Evolutionary conservation across 768 basidiomycete species (phyloP), one percentile per base, ranked within the genome.

Genomic region (Hygrophoropsis aurantiaca): DNA sequence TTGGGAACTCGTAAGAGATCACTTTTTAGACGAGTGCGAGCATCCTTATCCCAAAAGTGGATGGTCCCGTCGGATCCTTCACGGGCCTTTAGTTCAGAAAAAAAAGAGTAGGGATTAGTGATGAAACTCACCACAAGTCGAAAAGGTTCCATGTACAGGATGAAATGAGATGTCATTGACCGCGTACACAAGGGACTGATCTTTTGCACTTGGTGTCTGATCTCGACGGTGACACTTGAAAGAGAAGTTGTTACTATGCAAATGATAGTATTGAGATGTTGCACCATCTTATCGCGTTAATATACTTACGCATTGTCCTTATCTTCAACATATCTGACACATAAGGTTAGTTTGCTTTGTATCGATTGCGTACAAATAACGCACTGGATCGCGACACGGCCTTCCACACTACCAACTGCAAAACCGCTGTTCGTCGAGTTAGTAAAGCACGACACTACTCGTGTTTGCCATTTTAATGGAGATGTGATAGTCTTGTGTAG

Each of bases 1-100:
- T 8, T 26, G 23, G 16, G n/a, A 40, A 33, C 46, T 54, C 23
- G n/a, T 18, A 8, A 4, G 10, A 19, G 66, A 77, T 39, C 55
- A 94, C 92, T 84, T 72, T 94, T 97, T 71, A 97, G 78, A 33
- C 94, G 85, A 6, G 88, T 92, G 48, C 93, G 85, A 7, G 88
- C 84, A 56, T 94, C 88, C 69, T 93, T 94, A 68, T 97, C 93
- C 93, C 93, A 95, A 66, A 88, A 90, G 75, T 91, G 87, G 62
- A 94, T 84, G 3, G 86, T 86, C 16, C 91, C 91, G 54, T 94
- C 91, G 35, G 87, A 78, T 9, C 87, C 87, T 87, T 43, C 51
- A 46, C 39, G 8, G 10, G 15, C 33, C 11, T 10, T n/a, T n/a
- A n/a, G n/a, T n/a, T n/a, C n/a, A n/a, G n/a, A 27, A 19, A 23